A percentile compares a stretch with the other conserved stretches of the same genome.
Evolutionary conservation across 2,329 filamentous ascomycete genomes (phyloP).

Genomic region (Knoxdaviesia capensis): DNA sequence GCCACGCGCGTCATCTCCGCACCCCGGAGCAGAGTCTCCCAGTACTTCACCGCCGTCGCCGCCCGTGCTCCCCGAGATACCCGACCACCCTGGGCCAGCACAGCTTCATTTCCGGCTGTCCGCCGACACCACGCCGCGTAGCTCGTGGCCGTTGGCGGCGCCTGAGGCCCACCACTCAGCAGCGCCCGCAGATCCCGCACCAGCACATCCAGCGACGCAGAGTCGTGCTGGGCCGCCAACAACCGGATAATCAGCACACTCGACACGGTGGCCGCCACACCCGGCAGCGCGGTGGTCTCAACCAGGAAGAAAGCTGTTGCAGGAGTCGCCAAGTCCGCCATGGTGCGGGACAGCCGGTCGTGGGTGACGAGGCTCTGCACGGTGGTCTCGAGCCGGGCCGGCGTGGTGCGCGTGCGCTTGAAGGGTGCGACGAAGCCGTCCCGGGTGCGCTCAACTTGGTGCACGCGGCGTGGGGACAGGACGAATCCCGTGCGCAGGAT

Average conservation of each 20-base stretch:
- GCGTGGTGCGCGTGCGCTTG: slow-evolving; percentile 18
- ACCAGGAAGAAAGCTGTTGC: slow-evolving; percentile 9
- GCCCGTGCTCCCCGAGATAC: too few relatives aligned
- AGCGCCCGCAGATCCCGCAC: slow-evolving; percentile 25
- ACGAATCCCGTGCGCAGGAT: slow-evolving; percentile 35
- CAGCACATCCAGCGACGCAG: slow-evolving; percentile 21
- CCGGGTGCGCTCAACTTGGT: slow-evolving; percentile 21
- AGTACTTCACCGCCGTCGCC: too few relatives aligned
- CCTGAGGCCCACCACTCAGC: slow-evolving; percentile 21
- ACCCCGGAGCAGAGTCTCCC: slow-evolving; percentile 16
- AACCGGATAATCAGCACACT: slow-evolving; percentile 21
- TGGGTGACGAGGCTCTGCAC: slow-evolving; percentile 20
- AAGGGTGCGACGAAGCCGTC: slow-evolving; percentile 22
- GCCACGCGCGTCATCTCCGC: slow-evolving; percentile 23
- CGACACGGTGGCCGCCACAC: too few relatives aligned
- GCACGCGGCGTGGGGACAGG: slow-evolving; percentile 22
- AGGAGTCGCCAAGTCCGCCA: slow-evolving; percentile 15
- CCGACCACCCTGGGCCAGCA: too few relatives aligned
- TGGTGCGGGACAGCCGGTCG: slow-evolving; percentile 19
- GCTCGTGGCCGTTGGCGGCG: too few relatives aligned
- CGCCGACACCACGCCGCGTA: too few relatives aligned
- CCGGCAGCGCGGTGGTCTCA: too few relatives aligned
- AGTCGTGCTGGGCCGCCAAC: slow-evolving; percentile 28
- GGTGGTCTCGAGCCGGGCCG: slow-evolving; percentile 17
- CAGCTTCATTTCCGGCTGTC: too few relatives aligned